These are phyloP conservation scores for Candida tetrigidarum DNA, from an alignment of 1,139 yeast genomes.

Conservation along the genomic window DNA sequence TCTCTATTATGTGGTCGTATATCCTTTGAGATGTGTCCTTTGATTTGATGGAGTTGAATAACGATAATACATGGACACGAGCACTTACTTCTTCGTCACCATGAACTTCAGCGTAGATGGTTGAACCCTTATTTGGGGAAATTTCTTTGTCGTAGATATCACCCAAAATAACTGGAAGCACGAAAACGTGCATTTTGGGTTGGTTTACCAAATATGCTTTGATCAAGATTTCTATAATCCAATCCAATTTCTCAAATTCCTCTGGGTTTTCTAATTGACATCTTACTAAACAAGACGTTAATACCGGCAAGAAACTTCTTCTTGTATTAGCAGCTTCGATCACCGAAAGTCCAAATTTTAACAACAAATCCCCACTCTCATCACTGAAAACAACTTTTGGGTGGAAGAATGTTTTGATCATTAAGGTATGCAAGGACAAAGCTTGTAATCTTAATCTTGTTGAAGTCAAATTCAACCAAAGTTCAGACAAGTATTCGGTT, in stretches of 20 bases:
- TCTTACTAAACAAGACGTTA: conserved; percentile 48
- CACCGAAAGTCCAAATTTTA: conserved; percentile 45
- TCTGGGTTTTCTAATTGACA: conserved; percentile 37
- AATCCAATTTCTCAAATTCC: conserved; percentile 43
- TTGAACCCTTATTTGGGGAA: conserved; percentile 24
- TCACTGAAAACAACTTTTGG: conserved; percentile 26
- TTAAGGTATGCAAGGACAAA: conserved; percentile 58
- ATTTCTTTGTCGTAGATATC: conserved; percentile 46
- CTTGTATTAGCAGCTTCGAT: conserved; percentile 62
- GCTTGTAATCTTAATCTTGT: conserved; percentile 71
- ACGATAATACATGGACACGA: conserved; percentile 52
- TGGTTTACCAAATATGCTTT: conserved; percentile 54
- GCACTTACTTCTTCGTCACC: conserved; percentile 65
- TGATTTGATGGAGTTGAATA: conserved; percentile 40
- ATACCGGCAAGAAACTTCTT: conserved; percentile 66
- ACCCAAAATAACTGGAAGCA: conserved; percentile 62
- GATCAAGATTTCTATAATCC: conserved; percentile 61
- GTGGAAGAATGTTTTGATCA: conserved; percentile 51
- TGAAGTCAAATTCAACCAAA: conserved; percentile 65
- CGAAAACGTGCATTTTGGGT: conserved; percentile 58
- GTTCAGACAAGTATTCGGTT: conserved; percentile 35
- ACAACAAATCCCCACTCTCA: conserved; percentile 29
- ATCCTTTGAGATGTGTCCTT: conserved; percentile 40
- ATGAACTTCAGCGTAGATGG: conserved; percentile 54
- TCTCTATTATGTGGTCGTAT: conserved; percentile 44